Percentiles rank a stretch among this genome's conserved stretches.
phyloP scores from a whole-genome alignment of 2,329 filamentous ascomycete genomes.

The Penicillium palitans region DNA sequence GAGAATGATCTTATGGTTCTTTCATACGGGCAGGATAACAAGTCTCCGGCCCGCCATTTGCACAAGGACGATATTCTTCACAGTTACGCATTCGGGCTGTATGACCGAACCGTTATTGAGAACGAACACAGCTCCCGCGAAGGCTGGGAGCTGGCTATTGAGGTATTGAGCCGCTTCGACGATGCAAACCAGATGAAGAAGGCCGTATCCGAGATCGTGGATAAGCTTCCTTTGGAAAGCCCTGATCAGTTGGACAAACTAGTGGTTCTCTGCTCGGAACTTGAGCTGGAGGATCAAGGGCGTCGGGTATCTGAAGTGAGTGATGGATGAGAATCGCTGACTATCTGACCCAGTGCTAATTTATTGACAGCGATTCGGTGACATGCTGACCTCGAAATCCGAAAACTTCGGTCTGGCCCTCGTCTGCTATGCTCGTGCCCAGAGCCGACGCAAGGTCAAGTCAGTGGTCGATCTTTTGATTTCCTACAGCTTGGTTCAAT shows the following conservation, averaged over 20 bases:
- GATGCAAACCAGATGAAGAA: slow-evolving; percentile 69
- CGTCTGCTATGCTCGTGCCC: slow-evolving; percentile 86
- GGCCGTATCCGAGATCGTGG: slow-evolving; percentile 71
- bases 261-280: slow-evolving; percentile 72
- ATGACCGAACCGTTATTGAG: slow-evolving; percentile 37
- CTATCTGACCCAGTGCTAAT: slow-evolving; percentile 19
- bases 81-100: slow-evolving; percentile 69
- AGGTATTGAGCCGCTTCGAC: slow-evolving; percentile 79
- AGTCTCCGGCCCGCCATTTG: slow-evolving; percentile 49
- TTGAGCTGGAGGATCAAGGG: slow-evolving; percentile 77
- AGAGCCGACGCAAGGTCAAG: slow-evolving; percentile 74
- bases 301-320: slow-evolving; percentile 79
- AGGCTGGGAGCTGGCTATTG: slow-evolving; percentile 88
- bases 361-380: slow-evolving; percentile 70
- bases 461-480: slow-evolving; percentile 84
- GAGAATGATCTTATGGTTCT: slow-evolving; percentile 83
- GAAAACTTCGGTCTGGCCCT: slow-evolving; percentile 82
- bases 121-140: slow-evolving; percentile 52
- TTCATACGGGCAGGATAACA: slow-evolving; percentile 64
- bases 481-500: slow-evolving; percentile 83
- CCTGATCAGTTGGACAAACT: slow-evolving; percentile 76
- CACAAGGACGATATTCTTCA: slow-evolving; percentile 78
- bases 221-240: slow-evolving; percentile 70
- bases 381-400: slow-evolving; percentile 69
- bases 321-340: slow-evolving; percentile 11